Base-by-base conservation (phyloP, 2,329 filamentous ascomycete species). In the Aspergillus latus region DNA sequence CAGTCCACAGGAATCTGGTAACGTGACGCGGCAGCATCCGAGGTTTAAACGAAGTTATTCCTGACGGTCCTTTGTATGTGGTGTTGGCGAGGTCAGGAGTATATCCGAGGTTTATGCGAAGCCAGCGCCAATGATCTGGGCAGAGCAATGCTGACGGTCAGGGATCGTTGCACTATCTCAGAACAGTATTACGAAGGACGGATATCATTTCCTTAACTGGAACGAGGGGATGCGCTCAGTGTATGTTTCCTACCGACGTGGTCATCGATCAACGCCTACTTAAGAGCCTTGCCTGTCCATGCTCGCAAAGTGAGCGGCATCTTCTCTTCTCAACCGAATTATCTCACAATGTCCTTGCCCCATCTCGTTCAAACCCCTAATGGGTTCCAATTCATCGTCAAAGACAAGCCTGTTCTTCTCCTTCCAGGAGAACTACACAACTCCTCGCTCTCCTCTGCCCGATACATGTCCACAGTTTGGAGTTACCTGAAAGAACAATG, bases 401-500 rank as follows among this genome's bases (percentile, higher is more conserved):
- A 79, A 65, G 76, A 72, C 58, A 64, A 74, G 26, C 77, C 76
- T 0, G 77, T 76, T 51, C 72, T 79, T 36, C 74, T 78, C 57
- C 68, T 77, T 4, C 72, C 68, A 21, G 77, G 65, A 8, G 76
- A 80, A 65, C 64, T 80, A 40, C 78, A 80, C 53, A 80, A 80
- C 60, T 80, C 78, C 0, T 77, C 76, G 1, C 66, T 80, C 48
- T 75, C 71, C 10, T 79, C 75, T 6, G 69, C 74, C 3, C 66
- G 71, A 46, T 79, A 75, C 58, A 80, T 80, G 77, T 62, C 68
- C n/a, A 67, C 71, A 5, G 66, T 74, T 6, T 80, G 77, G 76
- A 68, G 70, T 36, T 76, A 76, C 49, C 66, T 80, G 59, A 66
- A 65, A 7, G 68, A 66, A 15, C 74, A 69, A 10, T 68, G 76